Evolutionary conservation across 768 basidiomycete species (phyloP), one percentile per base, ranked within the genome.

Genomic region (Tubosaeta brunneosetosa): DNA sequence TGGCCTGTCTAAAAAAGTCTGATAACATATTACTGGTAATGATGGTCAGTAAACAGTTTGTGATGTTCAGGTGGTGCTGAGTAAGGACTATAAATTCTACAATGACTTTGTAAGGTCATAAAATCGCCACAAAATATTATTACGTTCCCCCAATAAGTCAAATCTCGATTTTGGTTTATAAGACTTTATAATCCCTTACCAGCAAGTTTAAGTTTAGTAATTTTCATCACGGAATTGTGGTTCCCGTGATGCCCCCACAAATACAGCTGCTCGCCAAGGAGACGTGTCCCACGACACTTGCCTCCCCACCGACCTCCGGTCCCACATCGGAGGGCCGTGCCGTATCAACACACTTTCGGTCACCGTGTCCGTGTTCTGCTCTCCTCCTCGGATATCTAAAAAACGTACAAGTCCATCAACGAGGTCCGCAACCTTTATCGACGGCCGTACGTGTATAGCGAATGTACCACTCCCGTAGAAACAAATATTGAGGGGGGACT

Each of bases 371-470:
- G 58, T 59, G 31, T 66, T 67, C 51, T 73, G 76, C 19, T 71
- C 73, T 44, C 57, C 17, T 58, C 63, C 17, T 71, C 74, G 32
- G 73, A 52, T 7, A 73, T 22, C 65, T 2, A 69, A 66, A 33
- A 82, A 60, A 33, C 69, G 77, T 11, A 75, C 65, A 19, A 83
- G 66, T 7, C 83, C 84, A 58, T 88, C 85, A 6, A 86, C 71
- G n/a, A 91, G 77, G 56, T 91, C 86, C 10, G 66, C 71, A 2
- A 86, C 77, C 62, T 86, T 85, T 86, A 67, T 85, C 76, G 36
- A 90, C 66, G n/a, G 80, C 70, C 1, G 74, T 54, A 0, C 19
- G 71, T 64, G 3, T 73, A 71, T 25, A 91, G 67, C 40, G 73
- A 75, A 34, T 71, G 67, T 25, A 84, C 67, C 38, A 75, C 63